phyloP scores from a whole-genome alignment of 495 filamentous ascomycete species.

The Xanthoparmelia taractica region DNA sequence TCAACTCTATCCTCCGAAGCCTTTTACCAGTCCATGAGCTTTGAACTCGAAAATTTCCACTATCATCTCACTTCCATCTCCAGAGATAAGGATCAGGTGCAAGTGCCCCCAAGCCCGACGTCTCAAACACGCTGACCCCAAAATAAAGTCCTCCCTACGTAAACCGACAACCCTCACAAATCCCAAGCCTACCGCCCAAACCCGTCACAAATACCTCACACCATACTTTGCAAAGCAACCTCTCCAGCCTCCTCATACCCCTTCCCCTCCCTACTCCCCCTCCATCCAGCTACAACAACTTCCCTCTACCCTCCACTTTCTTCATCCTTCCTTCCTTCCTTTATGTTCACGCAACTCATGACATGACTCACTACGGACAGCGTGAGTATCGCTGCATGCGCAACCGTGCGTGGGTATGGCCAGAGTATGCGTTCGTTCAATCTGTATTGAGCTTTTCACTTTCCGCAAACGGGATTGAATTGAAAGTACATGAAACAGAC shows the following conservation, averaged over 20 bases:
- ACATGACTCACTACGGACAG: conserved; percentile 24
- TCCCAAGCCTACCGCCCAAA: neutral
- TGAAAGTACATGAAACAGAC: conserved; percentile 20
- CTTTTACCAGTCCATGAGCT: too few relatives aligned
- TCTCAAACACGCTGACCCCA: neutral
- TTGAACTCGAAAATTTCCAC: too few relatives aligned
- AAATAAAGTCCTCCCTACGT: neutral
- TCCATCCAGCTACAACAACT: neutral
- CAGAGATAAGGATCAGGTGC: too few relatives aligned
- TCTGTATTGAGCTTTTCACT: conserved; percentile 24
- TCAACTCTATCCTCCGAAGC: neutral
- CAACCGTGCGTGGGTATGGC: conserved; percentile 23
- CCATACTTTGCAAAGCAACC: neutral
- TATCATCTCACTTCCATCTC: too few relatives aligned
- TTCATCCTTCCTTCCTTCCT: neutral
- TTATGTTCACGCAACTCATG: too few relatives aligned
- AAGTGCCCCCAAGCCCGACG: neutral
- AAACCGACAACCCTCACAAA: neutral
- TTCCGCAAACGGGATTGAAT: conserved; percentile 22
- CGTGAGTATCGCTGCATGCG: conserved; percentile 22
- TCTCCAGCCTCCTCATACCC: neutral
- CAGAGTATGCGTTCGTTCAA: conserved; percentile 20
- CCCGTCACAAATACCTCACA: neutral
- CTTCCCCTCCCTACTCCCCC: neutral
- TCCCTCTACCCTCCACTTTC: neutral